These are phyloP conservation scores for Sabuloglossum arenarium DNA, from an alignment of 495 filamentous ascomycete species.

Conservation along the genomic window DNA sequence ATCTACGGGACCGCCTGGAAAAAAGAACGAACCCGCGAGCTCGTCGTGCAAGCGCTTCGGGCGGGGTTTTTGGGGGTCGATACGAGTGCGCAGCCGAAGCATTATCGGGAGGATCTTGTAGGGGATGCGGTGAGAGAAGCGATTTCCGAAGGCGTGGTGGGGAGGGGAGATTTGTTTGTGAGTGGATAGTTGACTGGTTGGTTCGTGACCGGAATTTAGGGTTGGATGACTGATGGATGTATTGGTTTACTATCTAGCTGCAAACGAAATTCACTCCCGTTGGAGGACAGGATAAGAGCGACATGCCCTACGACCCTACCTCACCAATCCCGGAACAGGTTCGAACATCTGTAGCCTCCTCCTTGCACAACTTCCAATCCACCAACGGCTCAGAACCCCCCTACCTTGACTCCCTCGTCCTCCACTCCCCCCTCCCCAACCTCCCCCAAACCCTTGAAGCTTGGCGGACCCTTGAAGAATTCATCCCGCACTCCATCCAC, in stretches of 20 bases:
- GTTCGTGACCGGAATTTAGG: too few relatives aligned
- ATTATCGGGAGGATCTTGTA: slow-evolving; percentile 57
- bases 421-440: slow-evolving; percentile 46
- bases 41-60: slow-evolving; percentile 47
- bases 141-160: slow-evolving; percentile 32
- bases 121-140: slow-evolving; percentile 40
- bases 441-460: slow-evolving; percentile 37
- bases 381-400: slow-evolving; percentile 13
- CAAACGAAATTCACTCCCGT: slow-evolving; percentile 66
- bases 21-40: slow-evolving; percentile 41
- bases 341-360: slow-evolving; percentile 40
- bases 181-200: slow-evolving; percentile 10
- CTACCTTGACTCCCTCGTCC: slow-evolving; percentile 52
- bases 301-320: slow-evolving; percentile 37
- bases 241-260: too few relatives aligned
- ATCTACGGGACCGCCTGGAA: slow-evolving; percentile 87
- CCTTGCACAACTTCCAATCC: slow-evolving; percentile 38
- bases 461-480: slow-evolving; percentile 39
- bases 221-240: too few relatives aligned
- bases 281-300: slow-evolving; percentile 33
- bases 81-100: slow-evolving; percentile 58
- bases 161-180: slow-evolving; percentile 40
- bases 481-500: slow-evolving; percentile 40
- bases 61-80: slow-evolving; percentile 57
- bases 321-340: slow-evolving; percentile 37